Percentiles rank a stretch among this genome's conserved stretches.
Evolutionary conservation across 495 filamentous ascomycete genomes (phyloP).

Genomic region (Penicillium simplicissimum): DNA sequence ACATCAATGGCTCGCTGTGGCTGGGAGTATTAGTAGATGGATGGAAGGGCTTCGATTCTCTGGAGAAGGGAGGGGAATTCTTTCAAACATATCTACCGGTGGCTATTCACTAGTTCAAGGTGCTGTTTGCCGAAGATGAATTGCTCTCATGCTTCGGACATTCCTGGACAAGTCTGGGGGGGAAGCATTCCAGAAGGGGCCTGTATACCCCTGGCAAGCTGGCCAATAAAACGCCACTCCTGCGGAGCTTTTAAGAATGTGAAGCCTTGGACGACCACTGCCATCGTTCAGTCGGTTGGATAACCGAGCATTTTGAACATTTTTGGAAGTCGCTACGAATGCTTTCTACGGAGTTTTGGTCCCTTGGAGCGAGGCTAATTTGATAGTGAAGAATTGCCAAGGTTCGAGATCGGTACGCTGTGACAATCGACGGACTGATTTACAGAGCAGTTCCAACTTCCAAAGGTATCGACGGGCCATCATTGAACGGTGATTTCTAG

Average conservation of each 20-base stretch:
- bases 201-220: background rate
- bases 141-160: background rate
- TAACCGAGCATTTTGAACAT: background rate
- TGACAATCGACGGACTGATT: no score
- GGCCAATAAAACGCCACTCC: background rate
- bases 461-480: no score
- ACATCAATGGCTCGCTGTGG: background rate
- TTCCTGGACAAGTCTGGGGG: conserved; percentile 6
- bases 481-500: no score
- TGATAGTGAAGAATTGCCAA: no score
- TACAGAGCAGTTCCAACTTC: no score
- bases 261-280: background rate
- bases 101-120: background rate
- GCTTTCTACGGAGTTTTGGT: no score
- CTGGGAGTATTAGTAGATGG: background rate
- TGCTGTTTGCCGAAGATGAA: background rate
- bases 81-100: background rate
- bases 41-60: background rate
- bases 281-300: background rate
- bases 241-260: background rate
- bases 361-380: no score
- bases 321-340: no score
- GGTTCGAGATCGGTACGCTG: no score
- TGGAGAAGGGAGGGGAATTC: background rate
- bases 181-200: background rate